These are phyloP conservation scores for Pseudopediastrum boryanum DNA, from an alignment of 139 green algal species.

Conservation along the genomic window DNA sequence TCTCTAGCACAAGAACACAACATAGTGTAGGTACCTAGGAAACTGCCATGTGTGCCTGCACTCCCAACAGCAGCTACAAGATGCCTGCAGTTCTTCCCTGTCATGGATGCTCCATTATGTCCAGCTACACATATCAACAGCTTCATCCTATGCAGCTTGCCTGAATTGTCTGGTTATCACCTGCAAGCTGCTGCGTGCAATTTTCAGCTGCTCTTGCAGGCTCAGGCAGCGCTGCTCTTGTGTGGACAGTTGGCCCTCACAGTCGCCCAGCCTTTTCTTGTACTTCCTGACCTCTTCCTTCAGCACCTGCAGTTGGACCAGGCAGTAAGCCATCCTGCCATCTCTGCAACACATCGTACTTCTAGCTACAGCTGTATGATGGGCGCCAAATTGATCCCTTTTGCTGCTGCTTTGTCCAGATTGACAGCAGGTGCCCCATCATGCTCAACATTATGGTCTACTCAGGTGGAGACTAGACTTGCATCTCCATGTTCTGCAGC, in stretches of 20 bases:
- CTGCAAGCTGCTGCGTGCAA: not conserved
- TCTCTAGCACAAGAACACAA: no score
- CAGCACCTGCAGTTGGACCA: conserved; percentile 5
- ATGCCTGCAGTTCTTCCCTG: not conserved
- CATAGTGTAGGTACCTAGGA: not conserved
- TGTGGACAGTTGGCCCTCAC: not conserved
- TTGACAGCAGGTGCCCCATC: not conserved
- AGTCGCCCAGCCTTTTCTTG: conserved; percentile 10
- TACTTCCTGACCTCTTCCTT: conserved; percentile 24
- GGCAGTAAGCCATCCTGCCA: not conserved
- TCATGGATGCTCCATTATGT: not conserved
- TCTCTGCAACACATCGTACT: not conserved
- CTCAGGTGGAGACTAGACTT: not conserved
- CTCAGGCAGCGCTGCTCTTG: conserved; percentile 17
- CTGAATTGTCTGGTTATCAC: not conserved
- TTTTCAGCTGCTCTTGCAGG: conserved; percentile 2
- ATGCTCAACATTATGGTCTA: not conserved
- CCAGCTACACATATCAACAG: not conserved
- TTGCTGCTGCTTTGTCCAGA: not conserved
- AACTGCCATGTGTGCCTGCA: not conserved
- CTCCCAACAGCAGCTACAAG: not conserved
- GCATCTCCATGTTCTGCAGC: no score
- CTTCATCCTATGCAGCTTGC: not conserved
- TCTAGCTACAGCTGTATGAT: not conserved
- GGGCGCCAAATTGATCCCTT: not conserved